Evolutionary conservation across 192 early-diverging fungal species (phyloP), one percentile per base, ranked within the genome.

Genomic region (Backusella mclennaniae): DNA sequence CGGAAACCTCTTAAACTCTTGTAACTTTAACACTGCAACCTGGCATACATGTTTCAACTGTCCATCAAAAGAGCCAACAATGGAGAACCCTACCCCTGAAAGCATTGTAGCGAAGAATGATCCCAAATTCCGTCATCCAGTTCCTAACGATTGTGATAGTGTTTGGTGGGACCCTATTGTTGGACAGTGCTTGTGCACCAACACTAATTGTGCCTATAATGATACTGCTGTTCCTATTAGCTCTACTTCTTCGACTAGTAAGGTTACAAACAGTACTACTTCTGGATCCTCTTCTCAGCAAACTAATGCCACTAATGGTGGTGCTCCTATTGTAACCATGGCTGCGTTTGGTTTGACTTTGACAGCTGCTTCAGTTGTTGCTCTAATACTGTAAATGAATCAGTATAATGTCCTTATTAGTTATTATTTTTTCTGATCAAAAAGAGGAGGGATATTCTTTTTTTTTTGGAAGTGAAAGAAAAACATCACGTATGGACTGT

Each of bases 161-260:
- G 73, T 90, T 36, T 92, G 87, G 85, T 93, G 91, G 91, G 90
- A 93, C 72, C 92, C 92, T 46, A 78, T 89, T 75, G 87, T 70
- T 41, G 86, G 87, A 38, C 84, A 84, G 67, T 93, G 92, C 76
- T 71, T 89, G 35, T 93, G 92, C 76, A 85, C 76, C 11, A 85
- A 67, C 73, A 79, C 83, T 15, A 78, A 72, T 31, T 93, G 92
- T 78, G 84, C 86, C 4, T 90, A 84, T 71, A 84, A 84, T n/a
- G 91, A 91, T 59, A 83, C 75, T 19, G 74, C 86, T 36, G 73
- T 76, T 15, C 63, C 83, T 35, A 33, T 67, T 29, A 59, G 38
- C 33, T 14, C 71, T 12, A 52, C 59, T 35, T 15, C 39, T 0
- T 44, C 66, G 56, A 79, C 74, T 21, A 41, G 46, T 15, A 76